Base-by-base conservation (phyloP, 1,284 basidiomycete genomes). In the Puccinia novopanici region DNA sequence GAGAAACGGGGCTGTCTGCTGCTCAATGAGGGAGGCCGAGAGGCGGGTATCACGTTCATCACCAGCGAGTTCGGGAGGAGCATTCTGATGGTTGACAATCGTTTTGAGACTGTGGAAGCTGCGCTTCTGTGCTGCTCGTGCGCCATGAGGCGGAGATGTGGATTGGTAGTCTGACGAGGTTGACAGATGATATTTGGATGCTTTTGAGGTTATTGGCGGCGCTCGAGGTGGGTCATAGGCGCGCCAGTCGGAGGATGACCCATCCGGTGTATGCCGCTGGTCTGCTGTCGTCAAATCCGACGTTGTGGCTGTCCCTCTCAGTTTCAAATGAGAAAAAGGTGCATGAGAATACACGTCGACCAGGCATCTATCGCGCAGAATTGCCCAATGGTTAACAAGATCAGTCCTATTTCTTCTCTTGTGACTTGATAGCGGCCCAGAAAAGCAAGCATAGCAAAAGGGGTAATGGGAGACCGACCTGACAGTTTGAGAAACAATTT, bases 401-500 rank as follows among this genome's bases (percentile, higher is more conserved):
- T 67, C 63, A 67, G 42, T 30, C 19, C 40, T 17, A 67, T n/a
- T n/a, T n/a, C 10, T 48, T 24, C n/a, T 24, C 40, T 17, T 27
- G 3, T 8, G 50, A 4, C 17, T 52, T 4, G 50, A 12, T 45
- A 2, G 24, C 24, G 5, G 42, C 12, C 24, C 15, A 40, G 27
- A 40, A 27, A 27, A 50, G 24, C n/a, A 34, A n/a, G 12, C n/a
- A n/a, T n/a, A n/a, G n/a, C n/a, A n/a, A n/a, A n/a, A n/a, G n/a
- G n/a, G n/a, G n/a, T n/a, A 17, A 55, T 54, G 57, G 2, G 40
- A 34, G 2, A 52, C 75, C 48, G 9, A 76, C 75, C 48, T 48
- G 52, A 76, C 75, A 6, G 75, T 76, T 63, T 76, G 59, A 54
- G 59, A 61, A n/a, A 76, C 75, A 6, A 76, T 76, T 61, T 76